Base-by-base conservation (phyloP, 169 alveolate species). In the Eimeria maxima region DNA sequence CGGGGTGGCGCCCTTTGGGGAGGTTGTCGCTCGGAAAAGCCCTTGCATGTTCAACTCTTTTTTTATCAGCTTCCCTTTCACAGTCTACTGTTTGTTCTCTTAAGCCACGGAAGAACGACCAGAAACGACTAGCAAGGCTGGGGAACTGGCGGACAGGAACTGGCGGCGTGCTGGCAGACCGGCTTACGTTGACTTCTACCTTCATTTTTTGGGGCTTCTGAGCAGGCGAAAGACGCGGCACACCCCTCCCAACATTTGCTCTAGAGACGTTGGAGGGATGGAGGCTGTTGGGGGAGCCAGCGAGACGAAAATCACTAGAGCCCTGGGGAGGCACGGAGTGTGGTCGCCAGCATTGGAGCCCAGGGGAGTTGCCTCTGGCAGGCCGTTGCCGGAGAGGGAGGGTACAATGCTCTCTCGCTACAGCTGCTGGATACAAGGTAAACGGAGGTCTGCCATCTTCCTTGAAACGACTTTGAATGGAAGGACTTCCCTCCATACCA, bases 91-190 rank as follows among this genome's bases (percentile, higher is more conserved):
- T 11, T 38, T 29, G 93, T 81, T 44, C 83, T 63, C 16, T 33
- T 27, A 47, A 60, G 22, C 74, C 93, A 42, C 93, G 42, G 73
- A 87, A 57, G 7, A 87, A 87, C 4, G 93, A 57, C 93, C 93
- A 87, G 47, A 87, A 16, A 24, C 93, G 93, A 29, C 81, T 87
- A 63, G 93, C 93, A 57, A 87, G 93, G 47, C 81, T 63, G 65
- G 83, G 93, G 67, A 29, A 6, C 14, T 38, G 81, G 60, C 93
- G 93, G 20, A 60, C 83, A 63, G 81, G n/a, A 27, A 42, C 74
- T 69, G 93, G 93, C 6, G 93, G 93, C 55, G 93, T 87, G 83
- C 93, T 87, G 63, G 65, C 93, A 63, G 93, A 87, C 20, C 93
- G 65, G 81, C 44, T 29, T 22, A 33, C 13, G 38, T 33, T 60